Conservation (phyloP, 768 basidiomycete genomes). For the Lactifluus hygrophoroides region DNA sequence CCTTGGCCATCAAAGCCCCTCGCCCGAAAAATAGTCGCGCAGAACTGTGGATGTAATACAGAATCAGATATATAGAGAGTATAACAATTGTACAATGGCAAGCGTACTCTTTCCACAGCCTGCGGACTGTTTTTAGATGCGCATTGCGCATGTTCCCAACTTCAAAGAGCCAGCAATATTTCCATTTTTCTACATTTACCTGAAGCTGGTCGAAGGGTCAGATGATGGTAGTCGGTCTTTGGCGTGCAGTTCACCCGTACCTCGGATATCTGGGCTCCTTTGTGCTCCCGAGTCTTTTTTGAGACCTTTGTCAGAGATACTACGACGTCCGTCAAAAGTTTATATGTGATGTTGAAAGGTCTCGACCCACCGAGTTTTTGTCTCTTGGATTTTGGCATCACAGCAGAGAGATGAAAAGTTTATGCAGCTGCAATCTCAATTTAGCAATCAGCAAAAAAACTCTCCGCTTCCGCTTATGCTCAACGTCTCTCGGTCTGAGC, state of each 20-base stretch:
- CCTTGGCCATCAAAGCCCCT: conserved; percentile 90
- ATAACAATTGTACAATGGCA: neutral
- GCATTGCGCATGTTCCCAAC: conserved; percentile 95
- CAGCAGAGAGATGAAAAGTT: conserved; percentile 13
- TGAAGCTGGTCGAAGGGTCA: conserved; percentile 50
- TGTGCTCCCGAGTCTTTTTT: conserved; percentile 90
- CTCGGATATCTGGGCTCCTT: conserved; percentile 73
- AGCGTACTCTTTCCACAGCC: conserved; percentile 85
- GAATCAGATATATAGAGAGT: conserved; percentile 6
- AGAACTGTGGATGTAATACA: conserved; percentile 38
- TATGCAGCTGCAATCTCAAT: conserved; percentile 18
- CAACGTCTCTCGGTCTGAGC: conserved; percentile 40
- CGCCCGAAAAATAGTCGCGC: conserved; percentile 87
- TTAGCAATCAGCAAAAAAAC: conserved; percentile 13
- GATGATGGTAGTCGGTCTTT: neutral
- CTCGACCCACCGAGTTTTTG: conserved; percentile 68
- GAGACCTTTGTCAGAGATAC: conserved; percentile 91
- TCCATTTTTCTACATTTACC: conserved; percentile 79
- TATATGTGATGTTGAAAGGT: conserved; percentile 2
- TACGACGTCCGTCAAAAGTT: conserved; percentile 27
- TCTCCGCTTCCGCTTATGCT: neutral
- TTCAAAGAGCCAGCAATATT: conserved; percentile 92
- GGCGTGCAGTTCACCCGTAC: conserved; percentile 32
- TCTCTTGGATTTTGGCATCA: conserved; percentile 86
- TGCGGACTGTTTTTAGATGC: conserved; percentile 87